Evolutionary conservation across 148 eudicot genomes (phyloP).

Genomic region (Diospyros kaki): DNA sequence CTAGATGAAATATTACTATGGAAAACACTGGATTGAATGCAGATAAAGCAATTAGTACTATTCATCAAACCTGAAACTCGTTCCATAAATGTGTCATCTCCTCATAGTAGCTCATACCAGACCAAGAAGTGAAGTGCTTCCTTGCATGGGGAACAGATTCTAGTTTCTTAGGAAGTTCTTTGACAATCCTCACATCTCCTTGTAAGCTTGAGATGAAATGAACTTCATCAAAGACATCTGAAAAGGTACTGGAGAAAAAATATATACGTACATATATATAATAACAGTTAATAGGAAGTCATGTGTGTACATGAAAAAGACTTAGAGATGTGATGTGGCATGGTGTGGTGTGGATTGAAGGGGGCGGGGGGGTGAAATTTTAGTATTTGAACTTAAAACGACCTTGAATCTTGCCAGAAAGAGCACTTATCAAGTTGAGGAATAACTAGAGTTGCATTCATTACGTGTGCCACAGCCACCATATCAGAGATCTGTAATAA

Average conservation of each 20-base stretch:
- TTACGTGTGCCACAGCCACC: constrained; percentile 88
- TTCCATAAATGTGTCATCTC: constrained; percentile 73
- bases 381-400: constrained; percentile 2
- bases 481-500: constrained; percentile 74
- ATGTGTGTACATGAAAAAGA: neutral
- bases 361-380: neutral
- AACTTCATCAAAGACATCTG: constrained; percentile 72
- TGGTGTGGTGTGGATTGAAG: neutral
- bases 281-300: constrained; percentile 1
- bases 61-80: constrained; percentile 53
- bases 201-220: constrained; percentile 62
- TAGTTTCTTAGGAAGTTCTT: constrained; percentile 66
- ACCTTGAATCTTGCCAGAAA: constrained; percentile 96
- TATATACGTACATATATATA: neutral
- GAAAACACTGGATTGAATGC: neutral
- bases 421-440: constrained; percentile 87
- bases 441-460: constrained; percentile 88
- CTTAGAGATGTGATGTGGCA: neutral
- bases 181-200: constrained; percentile 68
- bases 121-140: constrained; percentile 89
- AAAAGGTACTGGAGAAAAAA: constrained; percentile 53
- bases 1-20: no score
- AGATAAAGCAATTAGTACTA: neutral
- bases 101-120: constrained; percentile 76
- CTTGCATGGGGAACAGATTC: constrained; percentile 80